These are phyloP conservation scores for Vicia villosa DNA, from an alignment of 306 rosid genomes.

Conservation along the genomic window DNA sequence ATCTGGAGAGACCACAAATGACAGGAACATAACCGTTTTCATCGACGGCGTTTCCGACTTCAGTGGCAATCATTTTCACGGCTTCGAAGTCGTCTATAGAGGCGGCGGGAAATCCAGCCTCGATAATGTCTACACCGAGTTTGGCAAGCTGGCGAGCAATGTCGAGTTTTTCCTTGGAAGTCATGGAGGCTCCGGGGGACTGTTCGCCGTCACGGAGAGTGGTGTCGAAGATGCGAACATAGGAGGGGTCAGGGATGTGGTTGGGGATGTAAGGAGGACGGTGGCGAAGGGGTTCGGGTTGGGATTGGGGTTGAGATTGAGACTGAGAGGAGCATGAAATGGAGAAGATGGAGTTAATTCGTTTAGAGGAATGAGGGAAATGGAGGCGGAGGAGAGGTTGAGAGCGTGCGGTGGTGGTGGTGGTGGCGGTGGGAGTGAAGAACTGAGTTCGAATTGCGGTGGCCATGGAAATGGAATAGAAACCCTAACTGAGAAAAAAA, in stretches of 20 bases:
- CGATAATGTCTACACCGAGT: constrained; percentile 93
- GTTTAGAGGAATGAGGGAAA: constrained; percentile 17
- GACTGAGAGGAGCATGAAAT: constrained; percentile 38
- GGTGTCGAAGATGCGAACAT: constrained; percentile 89
- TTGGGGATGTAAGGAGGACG: constrained; percentile 90
- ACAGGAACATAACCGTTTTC: constrained; percentile 78
- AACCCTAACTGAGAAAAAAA: constrained; percentile 8
- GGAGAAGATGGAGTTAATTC: constrained; percentile 10
- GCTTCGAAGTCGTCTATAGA: constrained; percentile 88
- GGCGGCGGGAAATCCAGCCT: constrained; percentile 92
- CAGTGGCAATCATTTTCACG: constrained; percentile 66
- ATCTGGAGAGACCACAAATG: constrained; percentile 83
- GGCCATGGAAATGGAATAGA: constrained; percentile 31
- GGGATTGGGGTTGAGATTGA: constrained; percentile 19
- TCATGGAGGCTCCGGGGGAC: constrained; percentile 96
- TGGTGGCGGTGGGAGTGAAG: constrained; percentile 28
- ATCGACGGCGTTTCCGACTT: constrained; percentile 77
- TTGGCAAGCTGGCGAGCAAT: constrained; percentile 81
- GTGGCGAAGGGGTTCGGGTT: constrained; percentile 17
- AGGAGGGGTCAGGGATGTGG: constrained; percentile 71
- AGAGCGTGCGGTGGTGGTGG: not conserved
- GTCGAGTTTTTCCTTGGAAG: constrained; percentile 85
- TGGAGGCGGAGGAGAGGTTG: constrained; percentile 31
- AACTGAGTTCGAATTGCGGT: constrained; percentile 30
- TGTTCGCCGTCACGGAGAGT: constrained; percentile 99